phyloP scores from a whole-genome alignment of 495 filamentous ascomycete genomes.

The Aspergillus leporis region DNA sequence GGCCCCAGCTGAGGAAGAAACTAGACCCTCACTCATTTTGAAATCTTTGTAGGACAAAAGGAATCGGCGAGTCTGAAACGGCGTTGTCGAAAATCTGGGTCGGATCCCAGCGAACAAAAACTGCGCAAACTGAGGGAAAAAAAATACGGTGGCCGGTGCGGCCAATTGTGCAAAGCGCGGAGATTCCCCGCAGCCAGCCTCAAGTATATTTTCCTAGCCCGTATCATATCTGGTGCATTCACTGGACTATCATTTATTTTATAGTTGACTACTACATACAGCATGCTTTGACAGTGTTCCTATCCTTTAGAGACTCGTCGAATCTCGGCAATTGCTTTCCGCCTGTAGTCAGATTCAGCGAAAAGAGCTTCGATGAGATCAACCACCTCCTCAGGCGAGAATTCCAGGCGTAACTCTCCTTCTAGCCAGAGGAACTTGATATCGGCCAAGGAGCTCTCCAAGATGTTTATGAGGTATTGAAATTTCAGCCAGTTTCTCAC shows the following conservation, averaged over 20 bases:
- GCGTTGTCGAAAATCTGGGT: slow-evolving; percentile 16
- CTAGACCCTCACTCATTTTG: slow-evolving; percentile 37
- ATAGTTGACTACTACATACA: slow-evolving; percentile 14
- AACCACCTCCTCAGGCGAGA: slow-evolving; percentile 78
- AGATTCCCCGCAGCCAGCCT: slow-evolving; percentile 28
- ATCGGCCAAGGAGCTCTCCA: slow-evolving; percentile 87
- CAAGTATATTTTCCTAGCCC: neutral
- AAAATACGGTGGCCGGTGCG: slow-evolving; percentile 50
- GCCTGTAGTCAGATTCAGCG: slow-evolving; percentile 78
- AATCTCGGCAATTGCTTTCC: slow-evolving; percentile 79
- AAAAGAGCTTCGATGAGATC: slow-evolving; percentile 89
- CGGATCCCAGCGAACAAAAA: slow-evolving; percentile 32
- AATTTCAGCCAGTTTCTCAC: slow-evolving; percentile 84
- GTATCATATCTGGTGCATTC: neutral
- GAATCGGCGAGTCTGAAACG: slow-evolving; percentile 1
- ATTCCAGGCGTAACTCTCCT: slow-evolving; percentile 80
- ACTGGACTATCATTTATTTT: neutral
- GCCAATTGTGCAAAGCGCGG: slow-evolving; percentile 46
- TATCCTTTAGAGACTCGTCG: slow-evolving; percentile 38
- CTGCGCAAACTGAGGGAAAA: slow-evolving; percentile 36
- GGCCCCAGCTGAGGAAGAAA: slow-evolving; percentile 19
- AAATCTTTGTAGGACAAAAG: slow-evolving; percentile 17
- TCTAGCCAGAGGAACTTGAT: slow-evolving; percentile 88
- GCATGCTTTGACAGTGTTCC: neutral
- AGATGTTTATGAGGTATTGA: slow-evolving; percentile 81